Base-by-base conservation (phyloP, 129 eudicot species). In the Saussurea involucrata region DNA sequence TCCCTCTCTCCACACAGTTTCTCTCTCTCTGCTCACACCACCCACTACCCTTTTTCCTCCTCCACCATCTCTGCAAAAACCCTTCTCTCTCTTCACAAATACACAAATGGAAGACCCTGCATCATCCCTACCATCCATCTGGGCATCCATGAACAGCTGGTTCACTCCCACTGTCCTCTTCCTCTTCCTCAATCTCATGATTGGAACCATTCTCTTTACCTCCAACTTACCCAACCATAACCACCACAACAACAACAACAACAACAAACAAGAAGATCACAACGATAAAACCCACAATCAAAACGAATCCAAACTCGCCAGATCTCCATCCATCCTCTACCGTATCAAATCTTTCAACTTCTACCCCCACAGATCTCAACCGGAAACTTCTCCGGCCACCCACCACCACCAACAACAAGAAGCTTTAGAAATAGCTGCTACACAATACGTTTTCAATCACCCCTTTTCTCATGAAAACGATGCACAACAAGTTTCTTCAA, bases 91-190 rank as follows among this genome's bases (percentile, higher is more conserved):
- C 63, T 58, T 18, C 60, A 49, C 73, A 22, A 24, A 49, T 70
- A 72, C 55, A 85, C 36, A 79, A 74, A 95, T 95, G 98, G 93
- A 88, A 61, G 90, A 88, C 15, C 72, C 93, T 72, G 87, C 81
- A 66, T 28, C 88, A 18, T 10, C 70, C 3, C 29, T 77, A 2
- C 74, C 88, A 17, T 91, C 96, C 12, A 71, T 89, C 20, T 92
- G 91, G 87, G 72, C 95, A 13, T 83, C 88, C 69, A 86, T 94
- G 85, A 86, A 83, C 86, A 91, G 89, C 76, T 95, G 97, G 97
- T 84, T 86, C 82, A 89, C 97, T 21, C 98, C 98, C 72, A 77
- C 98, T 34, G 85, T 95, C 31, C 90, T 95, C 80, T 95, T 95
- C 80, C 79, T 95, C 68, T 85, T 95, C 66, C 94, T 95, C 79